Base-by-base conservation (phyloP, 169 alveolate genomes). In the Plasmodium relictum region DNA sequence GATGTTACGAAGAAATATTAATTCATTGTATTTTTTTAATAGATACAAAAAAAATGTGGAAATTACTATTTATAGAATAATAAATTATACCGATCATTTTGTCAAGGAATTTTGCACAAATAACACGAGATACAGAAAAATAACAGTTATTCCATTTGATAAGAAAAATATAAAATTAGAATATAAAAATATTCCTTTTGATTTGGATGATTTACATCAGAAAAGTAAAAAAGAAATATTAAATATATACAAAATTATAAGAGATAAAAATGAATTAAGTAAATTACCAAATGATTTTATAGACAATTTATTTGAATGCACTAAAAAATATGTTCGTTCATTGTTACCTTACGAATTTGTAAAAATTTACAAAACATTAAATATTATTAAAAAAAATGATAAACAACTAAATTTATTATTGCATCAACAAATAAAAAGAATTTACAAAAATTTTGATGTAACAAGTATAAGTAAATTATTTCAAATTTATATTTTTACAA, bases 391-490 rank as follows among this genome's bases (percentile, higher is more conserved):
- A 58, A 83, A 26, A 45, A 83, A 83, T 22, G 63, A 83, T 44
- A 83, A 59, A 12, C 66, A 68, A 10, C 10, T 83, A 48, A 68
- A 50, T 71, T 42, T 83, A 45, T 72, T 83, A 20, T 52, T 83
- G 42, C 80, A 83, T 66, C 91, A 83, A 48, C 91, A 83, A 45
- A 83, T 83, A 14, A 83, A 83, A 68, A 66, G 91, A 58, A 83
- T 83, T 50, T 72, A 83, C 26, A 7, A 68, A n/a, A 83, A 54
- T 71, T 83, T 83, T 45, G 91, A 83, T 44, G 31, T 83, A 4
- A 58, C 54, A 42, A 83, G 85, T 45, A 83, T 83, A 1, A 66
- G 91, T 54, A 83, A 83, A 61, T 72, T 83, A 12, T 83, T 83
- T 62, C 91, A 83, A 41, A 39, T 83, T 12, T 83, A 66, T 54